Evolutionary conservation across 495 filamentous ascomycete genomes (phyloP), one percentile per base, ranked within the genome.

Genomic region (Xylaria palmicola): DNA sequence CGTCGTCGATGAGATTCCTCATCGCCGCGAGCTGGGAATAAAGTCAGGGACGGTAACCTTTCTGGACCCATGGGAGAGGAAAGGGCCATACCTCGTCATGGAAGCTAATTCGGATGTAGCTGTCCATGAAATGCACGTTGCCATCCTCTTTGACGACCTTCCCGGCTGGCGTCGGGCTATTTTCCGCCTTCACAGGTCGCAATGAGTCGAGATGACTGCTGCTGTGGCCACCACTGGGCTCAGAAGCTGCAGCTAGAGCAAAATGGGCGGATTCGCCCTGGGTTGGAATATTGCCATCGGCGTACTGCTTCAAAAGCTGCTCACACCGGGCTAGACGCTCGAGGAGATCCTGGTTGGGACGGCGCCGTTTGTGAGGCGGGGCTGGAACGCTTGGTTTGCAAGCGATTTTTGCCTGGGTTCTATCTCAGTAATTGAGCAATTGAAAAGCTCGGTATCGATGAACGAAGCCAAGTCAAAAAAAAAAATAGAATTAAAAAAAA

Each of bases 271-370:
- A 19, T 36, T 44, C 48, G 8, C 29, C 39, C 30, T 36, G 39
- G 7, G 29, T 22, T 10, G 37, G 48, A 41, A 53, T 39, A 47
- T 55, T 61, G 30, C 40, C 48, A 4, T 62, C 60, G 2, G 70
- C 74, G 55, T 78, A 76, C 56, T 76, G 68, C 60, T 73, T 73
- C 2, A 78, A 56, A 29, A 78, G 65, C 47, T 72, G 69, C 59
- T 78, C 75, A 50, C 75, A 78, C 10, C 75, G 62, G 6, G 72
- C 69, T 24, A 79, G 60, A 15, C 75, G 66, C 59, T 77, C 76
- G 54, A 76, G 73, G n/a, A 79, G 69, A 54, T 75, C 75, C 54
- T 79, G 76, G 60, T 77, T 72, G 4, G 75, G 75, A 10, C 73
- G 66, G 32, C 71, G 56, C 3, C 76, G 71, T 63, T 77, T 75